Percentiles rank a stretch among this genome's conserved stretches.
These are phyloP conservation scores for Mycena floridula DNA, from an alignment of 768 basidiomycete species.

Conservation along the genomic window DNA sequence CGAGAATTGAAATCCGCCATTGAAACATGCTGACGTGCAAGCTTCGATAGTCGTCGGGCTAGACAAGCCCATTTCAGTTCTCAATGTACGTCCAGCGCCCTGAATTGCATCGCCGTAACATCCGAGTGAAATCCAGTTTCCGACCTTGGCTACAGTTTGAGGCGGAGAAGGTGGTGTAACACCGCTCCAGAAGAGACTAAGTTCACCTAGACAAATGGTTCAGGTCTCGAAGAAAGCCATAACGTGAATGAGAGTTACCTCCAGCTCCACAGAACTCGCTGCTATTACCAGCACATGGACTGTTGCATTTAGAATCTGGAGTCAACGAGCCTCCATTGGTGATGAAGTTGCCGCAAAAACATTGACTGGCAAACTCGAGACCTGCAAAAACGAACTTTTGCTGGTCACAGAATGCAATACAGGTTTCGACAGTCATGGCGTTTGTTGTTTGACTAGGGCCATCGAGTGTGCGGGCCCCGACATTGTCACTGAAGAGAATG, in stretches of 20 bases:
- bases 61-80: constrained; percentile 25
- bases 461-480: constrained; percentile 51
- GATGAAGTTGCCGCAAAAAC: neutral
- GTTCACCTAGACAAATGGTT: no score
- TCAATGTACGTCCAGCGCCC: constrained; percentile 36
- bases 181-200: constrained; percentile 65
- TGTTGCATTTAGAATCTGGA: constrained; percentile 52
- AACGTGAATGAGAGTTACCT: no score
- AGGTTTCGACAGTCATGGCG: constrained; percentile 56
- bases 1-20: constrained; percentile 35
- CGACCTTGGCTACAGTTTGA: constrained; percentile 43
- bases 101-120: constrained; percentile 57
- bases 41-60: constrained; percentile 45
- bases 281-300: constrained; percentile 54
- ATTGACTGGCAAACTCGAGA: constrained; percentile 40
- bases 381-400: constrained; percentile 59
- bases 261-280: constrained; percentile 57
- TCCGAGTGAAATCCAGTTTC: constrained; percentile 66
- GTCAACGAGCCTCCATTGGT: constrained; percentile 61
- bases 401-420: constrained; percentile 40
- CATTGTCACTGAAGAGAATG: constrained; percentile 40
- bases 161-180: constrained; percentile 50
- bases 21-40: constrained; percentile 59
- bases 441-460: constrained; percentile 37
- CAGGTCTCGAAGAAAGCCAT: no score